Evolutionary conservation across 371 early-diverging fungal species (phyloP), one percentile per base, ranked within the genome.

Genomic region (Blakeslea trispora): DNA sequence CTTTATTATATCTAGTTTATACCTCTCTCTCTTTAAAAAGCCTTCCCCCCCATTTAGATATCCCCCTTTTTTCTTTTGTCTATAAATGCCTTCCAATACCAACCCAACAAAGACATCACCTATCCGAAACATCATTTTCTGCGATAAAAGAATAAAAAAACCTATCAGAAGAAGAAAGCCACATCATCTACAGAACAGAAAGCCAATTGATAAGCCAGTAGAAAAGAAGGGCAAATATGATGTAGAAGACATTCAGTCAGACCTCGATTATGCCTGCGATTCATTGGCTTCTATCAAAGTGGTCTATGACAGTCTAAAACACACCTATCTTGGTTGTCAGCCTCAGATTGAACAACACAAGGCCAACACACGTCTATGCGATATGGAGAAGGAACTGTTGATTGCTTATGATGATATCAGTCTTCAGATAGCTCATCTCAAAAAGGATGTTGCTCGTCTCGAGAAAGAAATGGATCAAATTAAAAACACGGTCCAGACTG

Each of bases 381-480:
- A 63, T 31, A 72, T 62, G 67, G 77, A 77, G 66, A 70, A 72
- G 23, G 77, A 77, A 40, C 57, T 77, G 5, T 46, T 77, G 18
- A 63, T 66, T 39, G 74, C 74, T n/a, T 77, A 77, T 46, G 77
- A 77, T 45, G 77, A 77, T 51, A 53, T 77, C 7, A 64, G 55
- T 17, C 52, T 69, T 14, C 77, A 77, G 46, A 63, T 77, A 22
- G 57, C 52, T 14, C 74, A 77, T 52, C 60, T 77, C 18, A 71
- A 77, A 57, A 71, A 66, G 24, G 57, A 68, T 45, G 56, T 77
- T 34, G 50, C 45, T 17, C 69, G 67, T 22, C 55, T 77, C 23
- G 77, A 74, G 50, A 55, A 54, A 47, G 57, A 51, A 15, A 50
- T 72, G 28, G 37, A 42, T 7, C 57, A 68, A 34, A 39, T 71